These are phyloP conservation scores for Salix purpurea DNA, from an alignment of 345 rosid species.

Conservation along the genomic window DNA sequence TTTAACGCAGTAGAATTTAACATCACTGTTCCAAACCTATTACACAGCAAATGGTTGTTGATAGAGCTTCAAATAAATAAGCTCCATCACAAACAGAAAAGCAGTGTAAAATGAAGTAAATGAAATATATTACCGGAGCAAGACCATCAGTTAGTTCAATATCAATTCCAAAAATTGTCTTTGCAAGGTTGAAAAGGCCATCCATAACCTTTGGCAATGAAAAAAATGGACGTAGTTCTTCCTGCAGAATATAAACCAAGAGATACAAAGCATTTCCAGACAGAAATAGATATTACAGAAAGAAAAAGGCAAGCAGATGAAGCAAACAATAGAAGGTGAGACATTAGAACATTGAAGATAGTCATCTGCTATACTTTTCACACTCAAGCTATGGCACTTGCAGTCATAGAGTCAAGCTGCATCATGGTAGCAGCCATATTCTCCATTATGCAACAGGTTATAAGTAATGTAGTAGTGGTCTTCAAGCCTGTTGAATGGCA, in stretches of 20 bases:
- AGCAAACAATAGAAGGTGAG: not conserved
- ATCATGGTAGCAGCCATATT: too few species aligned
- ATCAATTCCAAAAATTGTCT: constrained; percentile 64
- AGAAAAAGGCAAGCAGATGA: not conserved
- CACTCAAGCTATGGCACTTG: not conserved
- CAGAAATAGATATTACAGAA: not conserved
- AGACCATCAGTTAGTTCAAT: constrained; percentile 80
- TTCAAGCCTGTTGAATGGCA: too few species aligned
- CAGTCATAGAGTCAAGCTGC: too few species aligned
- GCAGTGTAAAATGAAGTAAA: constrained; percentile 4
- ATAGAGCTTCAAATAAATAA: constrained; percentile 16
- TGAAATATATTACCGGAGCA: constrained; percentile 59
- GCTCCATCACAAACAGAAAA: not conserved
- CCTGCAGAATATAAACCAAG: constrained; percentile 35
- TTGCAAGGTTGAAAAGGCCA: constrained; percentile 75
- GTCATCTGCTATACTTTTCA: not conserved
- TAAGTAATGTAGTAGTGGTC: too few species aligned
- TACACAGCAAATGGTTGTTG: constrained; percentile 18
- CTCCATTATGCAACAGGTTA: too few species aligned
- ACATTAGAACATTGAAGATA: not conserved
- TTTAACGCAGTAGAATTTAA: constrained; percentile 73
- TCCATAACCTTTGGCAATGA: constrained; percentile 85
- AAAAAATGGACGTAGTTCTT: constrained; percentile 83
- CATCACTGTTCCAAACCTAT: constrained; percentile 88
- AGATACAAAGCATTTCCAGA: not conserved